Evolutionary conservation across 331 rosid species (phyloP), one percentile per base, ranked within the genome.

Genomic region (Rhamnella rubrinervis): DNA sequence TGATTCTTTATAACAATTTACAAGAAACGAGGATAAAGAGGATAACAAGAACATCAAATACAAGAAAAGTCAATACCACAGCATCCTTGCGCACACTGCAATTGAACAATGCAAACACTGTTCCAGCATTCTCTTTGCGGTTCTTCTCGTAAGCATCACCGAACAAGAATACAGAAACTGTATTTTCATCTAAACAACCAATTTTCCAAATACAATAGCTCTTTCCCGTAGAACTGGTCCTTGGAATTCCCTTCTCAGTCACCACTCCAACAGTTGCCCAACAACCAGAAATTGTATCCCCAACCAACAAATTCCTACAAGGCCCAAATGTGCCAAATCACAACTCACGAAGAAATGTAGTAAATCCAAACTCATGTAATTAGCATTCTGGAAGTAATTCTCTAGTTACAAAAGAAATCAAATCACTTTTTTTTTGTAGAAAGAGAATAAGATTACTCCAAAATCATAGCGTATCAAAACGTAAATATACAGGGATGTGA

Each of bases 181-280:
- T 75, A 20, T 66, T 75, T 81, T 91, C 96, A 80, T 93, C 91
- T 86, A 91, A 78, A 80, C 86, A 87, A 6, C 87, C 90, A 31
- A 91, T 63, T 80, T 90, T 91, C 91, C 89, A 90, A 25, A 93
- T 87, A 50, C 78, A 78, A 57, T 80, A 93, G 75, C 80, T 73
- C 84, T 87, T 93, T 72, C 97, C 97, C 0, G 82, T 70, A 31
- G 92, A 84, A 74, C 96, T 87, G 9, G 86, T 87, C 78, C 60
- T 91, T 58, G 75, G 85, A 69, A 1, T 62, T 65, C 95, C 97
- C 78, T 84, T 93, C 85, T 89, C 97, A 0, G 86, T 85, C 87
- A 93, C 64, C 39, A 93, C 92, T 61, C 97, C 98, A 61, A 87
- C 91, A 13, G 97, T 93, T 37, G 78, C 92, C 98, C 98, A 93